Conservation (phyloP, 2,329 filamentous ascomycete genomes). For the Phialemonium atrogriseum region DNA sequence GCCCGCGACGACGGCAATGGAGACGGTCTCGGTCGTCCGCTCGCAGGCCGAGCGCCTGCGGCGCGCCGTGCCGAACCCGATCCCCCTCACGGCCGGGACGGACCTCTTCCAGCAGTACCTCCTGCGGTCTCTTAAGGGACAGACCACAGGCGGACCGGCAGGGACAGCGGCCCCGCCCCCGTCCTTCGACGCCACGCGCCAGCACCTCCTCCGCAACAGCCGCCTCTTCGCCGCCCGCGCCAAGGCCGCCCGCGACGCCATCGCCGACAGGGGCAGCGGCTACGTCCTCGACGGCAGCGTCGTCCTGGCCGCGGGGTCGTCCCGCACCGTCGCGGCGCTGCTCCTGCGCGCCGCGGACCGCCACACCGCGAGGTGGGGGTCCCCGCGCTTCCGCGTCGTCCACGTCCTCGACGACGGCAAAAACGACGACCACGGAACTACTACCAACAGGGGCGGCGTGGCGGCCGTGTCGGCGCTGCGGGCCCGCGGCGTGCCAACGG, state of each 20-base stretch:
- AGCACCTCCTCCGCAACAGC: conserved; percentile 78
- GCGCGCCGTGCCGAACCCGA: conserved; percentile 72
- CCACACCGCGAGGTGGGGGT: conserved; percentile 41
- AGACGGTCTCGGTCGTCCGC: conserved; percentile 81
- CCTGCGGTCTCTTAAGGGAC: conserved; percentile 61
- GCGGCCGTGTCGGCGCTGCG: conserved; percentile 65
- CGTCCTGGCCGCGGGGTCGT: conserved; percentile 87
- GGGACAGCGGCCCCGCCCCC: conserved; percentile 21
- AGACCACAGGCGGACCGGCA: too few relatives aligned
- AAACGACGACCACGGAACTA: too few relatives aligned
- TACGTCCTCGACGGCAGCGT: conserved; percentile 72
- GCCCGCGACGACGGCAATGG: conserved; percentile 78
- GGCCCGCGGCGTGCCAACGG: conserved; percentile 69
- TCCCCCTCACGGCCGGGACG: conserved; percentile 86
- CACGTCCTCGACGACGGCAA: conserved; percentile 63
- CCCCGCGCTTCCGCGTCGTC: conserved; percentile 69
- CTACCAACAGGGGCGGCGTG: conserved; percentile 56
- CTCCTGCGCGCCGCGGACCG: conserved; percentile 66
- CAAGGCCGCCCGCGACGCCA: conserved; percentile 74
- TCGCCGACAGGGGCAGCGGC: conserved; percentile 69
- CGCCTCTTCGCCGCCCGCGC: conserved; percentile 80
- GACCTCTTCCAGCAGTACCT: conserved; percentile 95
- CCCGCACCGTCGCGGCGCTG: conserved; percentile 71
- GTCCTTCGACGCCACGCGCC: conserved; percentile 73
- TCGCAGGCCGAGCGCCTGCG: conserved; percentile 72